These are phyloP conservation scores for Ceratocystis destructans DNA, from an alignment of 2,329 filamentous ascomycete genomes.

Conservation along the genomic window DNA sequence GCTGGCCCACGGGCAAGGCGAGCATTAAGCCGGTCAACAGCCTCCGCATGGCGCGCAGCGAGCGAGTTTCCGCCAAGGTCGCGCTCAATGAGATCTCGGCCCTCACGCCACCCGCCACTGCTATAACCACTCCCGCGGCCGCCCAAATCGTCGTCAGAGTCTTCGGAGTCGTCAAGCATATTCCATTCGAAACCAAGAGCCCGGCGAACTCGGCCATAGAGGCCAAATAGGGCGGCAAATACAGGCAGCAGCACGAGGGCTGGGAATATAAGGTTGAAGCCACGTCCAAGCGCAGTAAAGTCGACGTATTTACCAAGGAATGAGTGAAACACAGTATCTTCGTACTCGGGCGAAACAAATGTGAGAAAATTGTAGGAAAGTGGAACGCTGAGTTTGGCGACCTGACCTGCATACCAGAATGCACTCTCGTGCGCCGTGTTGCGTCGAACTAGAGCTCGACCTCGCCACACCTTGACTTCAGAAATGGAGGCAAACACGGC, in stretches of 20 bases:
- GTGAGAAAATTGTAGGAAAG: slow-evolving; percentile 95
- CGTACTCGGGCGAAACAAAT: slow-evolving; percentile 59
- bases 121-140: slow-evolving; percentile 67
- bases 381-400: slow-evolving; percentile 83
- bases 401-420: slow-evolving; percentile 89
- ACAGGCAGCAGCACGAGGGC: slow-evolving; percentile 78
- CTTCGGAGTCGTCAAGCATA: slow-evolving; percentile 57
- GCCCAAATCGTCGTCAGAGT: slow-evolving; percentile 45
- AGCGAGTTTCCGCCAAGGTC: slow-evolving; percentile 57
- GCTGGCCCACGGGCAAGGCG: slow-evolving; percentile 29
- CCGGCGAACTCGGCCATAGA: slow-evolving; percentile 70
- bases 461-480: slow-evolving; percentile 95
- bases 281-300: slow-evolving; percentile 65
- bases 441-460: slow-evolving; percentile 73
- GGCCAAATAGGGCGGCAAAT: slow-evolving; percentile 69
- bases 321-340: slow-evolving; percentile 68
- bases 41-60: slow-evolving; percentile 35
- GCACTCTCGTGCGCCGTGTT: slow-evolving; percentile 89
- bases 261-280: slow-evolving; percentile 82
- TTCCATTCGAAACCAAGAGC: slow-evolving; percentile 63
- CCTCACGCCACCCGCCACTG: slow-evolving; percentile 79
- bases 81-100: slow-evolving; percentile 75
- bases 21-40: slow-evolving; percentile 24
- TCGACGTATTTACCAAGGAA: slow-evolving; percentile 77
- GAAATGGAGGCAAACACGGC: slow-evolving; percentile 78